Evolutionary conservation across 345 rosid species (phyloP).

Genomic region (Gossypium ekmanianum): DNA sequence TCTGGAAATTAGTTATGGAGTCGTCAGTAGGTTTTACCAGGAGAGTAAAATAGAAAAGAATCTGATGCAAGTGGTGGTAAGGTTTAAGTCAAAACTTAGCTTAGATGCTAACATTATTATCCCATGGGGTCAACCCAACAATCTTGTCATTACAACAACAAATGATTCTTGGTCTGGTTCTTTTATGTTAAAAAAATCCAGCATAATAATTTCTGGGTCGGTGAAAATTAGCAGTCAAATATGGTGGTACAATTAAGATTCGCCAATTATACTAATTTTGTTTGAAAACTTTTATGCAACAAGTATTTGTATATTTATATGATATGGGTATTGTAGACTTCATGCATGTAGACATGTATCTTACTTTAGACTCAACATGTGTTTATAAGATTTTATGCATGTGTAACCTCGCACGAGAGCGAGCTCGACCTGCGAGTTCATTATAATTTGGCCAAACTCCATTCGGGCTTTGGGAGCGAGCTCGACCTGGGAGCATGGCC

Average conservation of each 20-base stretch:
- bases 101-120: not conserved
- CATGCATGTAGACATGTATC: too few species aligned
- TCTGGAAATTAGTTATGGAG: conserved; percentile 13
- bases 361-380: too few species aligned
- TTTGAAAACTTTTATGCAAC: not conserved
- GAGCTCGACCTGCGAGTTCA: too few species aligned
- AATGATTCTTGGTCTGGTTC: not conserved
- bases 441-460: too few species aligned
- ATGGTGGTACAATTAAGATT: not conserved
- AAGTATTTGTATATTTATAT: too few species aligned
- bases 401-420: too few species aligned
- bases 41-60: not conserved
- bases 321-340: too few species aligned
- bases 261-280: not conserved
- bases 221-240: not conserved
- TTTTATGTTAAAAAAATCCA: not conserved
- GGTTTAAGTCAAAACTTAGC: not conserved
- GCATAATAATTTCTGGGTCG: not conserved
- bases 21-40: conserved; percentile 18
- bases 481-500: too few species aligned
- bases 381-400: too few species aligned
- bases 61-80: not conserved
- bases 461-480: too few species aligned
- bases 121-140: conserved; percentile 21
- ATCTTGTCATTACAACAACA: conserved; percentile 4